Evolutionary conservation across 2,329 filamentous ascomycete species (phyloP).

Genomic region (Tolypocladium endophyticum): DNA sequence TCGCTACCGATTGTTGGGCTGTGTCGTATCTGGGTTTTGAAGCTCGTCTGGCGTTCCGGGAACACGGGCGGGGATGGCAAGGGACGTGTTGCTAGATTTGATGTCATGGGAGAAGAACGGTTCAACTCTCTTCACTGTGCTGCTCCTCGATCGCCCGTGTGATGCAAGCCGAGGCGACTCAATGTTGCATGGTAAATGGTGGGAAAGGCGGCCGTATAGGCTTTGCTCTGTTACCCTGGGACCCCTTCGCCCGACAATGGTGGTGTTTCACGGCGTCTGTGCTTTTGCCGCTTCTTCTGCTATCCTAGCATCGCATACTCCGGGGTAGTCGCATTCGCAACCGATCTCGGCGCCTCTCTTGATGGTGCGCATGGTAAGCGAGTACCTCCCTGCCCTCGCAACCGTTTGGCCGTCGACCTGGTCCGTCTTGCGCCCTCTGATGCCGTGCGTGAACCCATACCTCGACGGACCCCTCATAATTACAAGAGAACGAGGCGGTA

Average conservation of each 20-base stretch:
- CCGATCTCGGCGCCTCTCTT: neutral
- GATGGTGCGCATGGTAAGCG: neutral
- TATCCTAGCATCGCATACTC: slow-evolving; percentile 1
- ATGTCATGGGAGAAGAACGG: neutral
- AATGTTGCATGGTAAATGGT: neutral
- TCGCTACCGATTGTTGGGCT: neutral
- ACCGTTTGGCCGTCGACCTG: slow-evolving; percentile 2
- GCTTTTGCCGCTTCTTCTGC: neutral
- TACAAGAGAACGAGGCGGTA: slow-evolving; percentile 1
- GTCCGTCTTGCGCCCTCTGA: slow-evolving; percentile 3
- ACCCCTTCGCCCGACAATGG: neutral
- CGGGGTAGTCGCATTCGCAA: neutral
- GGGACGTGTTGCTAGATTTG: neutral
- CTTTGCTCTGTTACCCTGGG: neutral
- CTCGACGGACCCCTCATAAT: slow-evolving; percentile 2
- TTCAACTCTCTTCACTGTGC: neutral
- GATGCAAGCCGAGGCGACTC: neutral
- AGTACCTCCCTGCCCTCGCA: neutral
- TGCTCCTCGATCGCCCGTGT: neutral
- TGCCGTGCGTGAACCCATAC: slow-evolving; percentile 4
- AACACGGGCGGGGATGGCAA: neutral
- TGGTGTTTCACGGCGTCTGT: neutral
- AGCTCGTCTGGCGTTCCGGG: slow-evolving; percentile 20
- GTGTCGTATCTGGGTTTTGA: slow-evolving; percentile 4
- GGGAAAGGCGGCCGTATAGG: neutral